A percentile compares a stretch with the other conserved stretches of the same genome.
Conservation (phyloP, 2,329 filamentous ascomycete species). For the Graphiopsis chlorocephala region DNA sequence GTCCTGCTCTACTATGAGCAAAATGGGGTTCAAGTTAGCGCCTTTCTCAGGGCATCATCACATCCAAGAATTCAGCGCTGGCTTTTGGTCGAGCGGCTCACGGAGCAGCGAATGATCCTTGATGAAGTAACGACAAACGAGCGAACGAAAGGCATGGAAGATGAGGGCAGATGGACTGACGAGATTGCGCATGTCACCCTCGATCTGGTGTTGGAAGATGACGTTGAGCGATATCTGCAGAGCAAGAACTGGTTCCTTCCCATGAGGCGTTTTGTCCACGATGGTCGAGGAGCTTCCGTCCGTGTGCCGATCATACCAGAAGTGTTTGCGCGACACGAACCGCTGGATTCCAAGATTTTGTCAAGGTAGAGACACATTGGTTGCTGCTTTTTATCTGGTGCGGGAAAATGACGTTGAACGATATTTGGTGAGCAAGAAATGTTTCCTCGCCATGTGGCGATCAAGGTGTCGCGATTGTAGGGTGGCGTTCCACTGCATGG, state of each 20-base stretch:
- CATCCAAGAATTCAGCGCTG: background rate
- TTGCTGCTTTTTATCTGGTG: too few relatives aligned
- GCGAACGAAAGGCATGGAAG: background rate
- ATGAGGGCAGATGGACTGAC: background rate
- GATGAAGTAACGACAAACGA: background rate
- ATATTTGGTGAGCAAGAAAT: too few relatives aligned
- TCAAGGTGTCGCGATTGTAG: too few relatives aligned
- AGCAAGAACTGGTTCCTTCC: slow-evolving; percentile 1
- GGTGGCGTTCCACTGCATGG: too few relatives aligned
- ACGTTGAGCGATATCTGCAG: background rate
- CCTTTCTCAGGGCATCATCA: background rate
- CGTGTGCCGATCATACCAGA: background rate
- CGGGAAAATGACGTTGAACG: too few relatives aligned
- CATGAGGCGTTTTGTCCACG: background rate
- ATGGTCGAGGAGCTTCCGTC: background rate
- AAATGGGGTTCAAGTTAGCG: background rate
- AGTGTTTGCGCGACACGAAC: background rate
- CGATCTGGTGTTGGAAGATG: background rate
- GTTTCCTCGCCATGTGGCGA: too few relatives aligned
- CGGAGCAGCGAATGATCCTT: background rate
- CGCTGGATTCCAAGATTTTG: background rate
- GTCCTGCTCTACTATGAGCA: background rate
- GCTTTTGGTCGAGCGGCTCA: background rate
- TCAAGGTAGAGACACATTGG: background rate
- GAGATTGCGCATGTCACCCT: background rate